phyloP scores from a whole-genome alignment of 176 grass and related monocot species.

The Hsuehochloa calcarea region DNA sequence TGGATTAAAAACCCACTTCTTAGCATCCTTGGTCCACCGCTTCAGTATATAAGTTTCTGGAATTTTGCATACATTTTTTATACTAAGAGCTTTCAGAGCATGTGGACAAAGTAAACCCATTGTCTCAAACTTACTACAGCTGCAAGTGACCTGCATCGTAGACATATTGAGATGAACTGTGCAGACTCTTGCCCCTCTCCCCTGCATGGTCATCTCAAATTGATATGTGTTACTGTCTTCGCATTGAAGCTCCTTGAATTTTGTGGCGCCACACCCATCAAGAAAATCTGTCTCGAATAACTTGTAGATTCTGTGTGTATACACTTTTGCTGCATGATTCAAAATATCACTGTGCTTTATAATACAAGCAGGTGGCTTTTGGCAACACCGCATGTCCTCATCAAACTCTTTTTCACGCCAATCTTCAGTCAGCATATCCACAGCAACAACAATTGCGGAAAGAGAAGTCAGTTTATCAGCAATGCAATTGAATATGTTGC shows the following conservation, averaged over 20 bases:
- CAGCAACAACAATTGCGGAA: slow-evolving; percentile 41
- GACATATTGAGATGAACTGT: slow-evolving; percentile 53
- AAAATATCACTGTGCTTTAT: slow-evolving; percentile 82
- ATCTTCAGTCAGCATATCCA: slow-evolving; percentile 61
- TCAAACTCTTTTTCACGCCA: slow-evolving; percentile 73
- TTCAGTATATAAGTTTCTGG: slow-evolving; percentile 77
- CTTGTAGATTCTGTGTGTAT: slow-evolving; percentile 84
- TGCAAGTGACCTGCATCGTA: slow-evolving; percentile 52
- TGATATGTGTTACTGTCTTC: slow-evolving; percentile 45
- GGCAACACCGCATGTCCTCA: slow-evolving; percentile 60
- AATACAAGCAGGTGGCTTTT: slow-evolving; percentile 56
- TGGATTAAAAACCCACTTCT: slow-evolving; percentile 61
- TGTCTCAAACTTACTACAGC: slow-evolving; percentile 78
- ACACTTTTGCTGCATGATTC: slow-evolving; percentile 72
- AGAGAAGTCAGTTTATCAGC: slow-evolving; percentile 45
- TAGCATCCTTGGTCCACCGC: slow-evolving; percentile 80
- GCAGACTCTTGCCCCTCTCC: slow-evolving; percentile 60
- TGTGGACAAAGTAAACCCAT: slow-evolving; percentile 83
- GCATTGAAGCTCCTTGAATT: slow-evolving; percentile 56
- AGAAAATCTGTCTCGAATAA: slow-evolving; percentile 82
- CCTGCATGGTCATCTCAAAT: slow-evolving; percentile 85
- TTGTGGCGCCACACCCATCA: slow-evolving; percentile 73
- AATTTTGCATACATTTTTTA: slow-evolving; percentile 68
- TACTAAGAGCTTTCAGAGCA: slow-evolving; percentile 67
- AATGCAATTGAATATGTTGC: slow-evolving; percentile 61